Percentiles rank a stretch among this genome's conserved stretches.
These are phyloP conservation scores for Aspergillus pseudotamarii DNA, from an alignment of 2,329 filamentous ascomycete species.

Conservation along the genomic window DNA sequence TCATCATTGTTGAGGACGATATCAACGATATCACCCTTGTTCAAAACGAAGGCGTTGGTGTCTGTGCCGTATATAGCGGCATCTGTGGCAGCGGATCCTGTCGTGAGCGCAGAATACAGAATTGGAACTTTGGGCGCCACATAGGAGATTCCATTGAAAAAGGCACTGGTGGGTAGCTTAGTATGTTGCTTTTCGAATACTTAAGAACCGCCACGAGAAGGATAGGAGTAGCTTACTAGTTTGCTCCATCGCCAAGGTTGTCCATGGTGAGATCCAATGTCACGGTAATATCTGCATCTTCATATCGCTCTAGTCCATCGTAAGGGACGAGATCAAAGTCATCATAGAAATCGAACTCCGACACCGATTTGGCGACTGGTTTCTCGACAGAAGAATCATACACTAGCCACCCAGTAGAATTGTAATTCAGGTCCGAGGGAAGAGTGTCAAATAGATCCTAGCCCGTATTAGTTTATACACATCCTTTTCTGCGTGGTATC, in stretches of 20 bases:
- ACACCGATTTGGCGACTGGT: constrained; percentile 23
- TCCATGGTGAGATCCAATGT: constrained; percentile 73
- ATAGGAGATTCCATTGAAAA: constrained; percentile 35
- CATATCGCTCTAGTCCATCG: constrained; percentile 64
- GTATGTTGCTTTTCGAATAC: too few species aligned
- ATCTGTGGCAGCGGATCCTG: constrained; percentile 52
- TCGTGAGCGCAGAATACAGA: constrained; percentile 31
- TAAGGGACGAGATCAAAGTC: constrained; percentile 72
- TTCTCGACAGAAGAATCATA: constrained; percentile 53
- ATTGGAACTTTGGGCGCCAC: constrained; percentile 33
- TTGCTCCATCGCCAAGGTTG: constrained; percentile 39
- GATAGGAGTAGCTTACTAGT: constrained; percentile 24
- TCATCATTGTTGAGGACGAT: constrained; percentile 49
- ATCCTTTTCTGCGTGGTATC: too few species aligned
- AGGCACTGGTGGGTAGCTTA: constrained; percentile 2
- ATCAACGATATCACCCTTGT: constrained; percentile 45
- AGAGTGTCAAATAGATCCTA: constrained; percentile 15
- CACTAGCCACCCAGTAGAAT: constrained; percentile 66
- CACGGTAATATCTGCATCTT: constrained; percentile 61
- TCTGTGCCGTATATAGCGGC: constrained; percentile 66
- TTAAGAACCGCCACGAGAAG: background rate
- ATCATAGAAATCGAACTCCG: constrained; percentile 67
- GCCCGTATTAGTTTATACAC: too few species aligned
- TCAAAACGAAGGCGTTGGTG: constrained; percentile 56
- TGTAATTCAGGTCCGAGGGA: constrained; percentile 34